Evolutionary conservation across 108 stramenopile genomes (phyloP), one percentile per base, ranked within the genome.

Genomic region (Cyclotella atomus): DNA sequence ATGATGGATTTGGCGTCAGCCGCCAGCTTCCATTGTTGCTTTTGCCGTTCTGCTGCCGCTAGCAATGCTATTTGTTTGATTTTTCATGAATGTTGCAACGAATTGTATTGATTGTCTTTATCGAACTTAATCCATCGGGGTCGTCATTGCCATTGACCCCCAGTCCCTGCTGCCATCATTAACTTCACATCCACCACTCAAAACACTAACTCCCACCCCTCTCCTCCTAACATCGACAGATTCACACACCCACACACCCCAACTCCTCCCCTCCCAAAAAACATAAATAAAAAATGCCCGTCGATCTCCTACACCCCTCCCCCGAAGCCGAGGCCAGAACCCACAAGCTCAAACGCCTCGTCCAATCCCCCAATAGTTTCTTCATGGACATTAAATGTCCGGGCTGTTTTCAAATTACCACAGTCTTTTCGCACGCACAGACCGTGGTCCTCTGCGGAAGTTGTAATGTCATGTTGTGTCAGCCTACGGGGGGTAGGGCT

Each of bases 311-410:
- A 67, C 83, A 98, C 89, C 98, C 98, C 44, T 64, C 91, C 68
- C 71, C 96, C 46, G 95, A 91, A 64, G 70, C 79, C n/a, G 97
- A 99, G 90, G 88, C 89, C 76, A 82, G 84, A 68, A 95, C 92
- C 69, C 98, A 99, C 98, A 99, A 99, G 96, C 92, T 98, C 72
- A 99, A 99, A 96, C 91, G 99, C 66, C 95, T 99, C 66, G 98
- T 99, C 28, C 99, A 99, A 86, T 89, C 91, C 75, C 99, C 99
- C 41, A 98, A 99, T 88, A 91, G 89, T 65, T 99, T 97, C 77
- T 99, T 99, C 83, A 99, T 99, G 99, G 99, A 99, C 70, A 98
- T 99, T 68, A 98, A 99, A 82, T 99, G 99, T 82, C 98, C 98
- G 23, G 98, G 98, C 71, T 99, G 99, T 95, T 98, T 98, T 90